Conservation (phyloP, 176 grass and related monocot genomes). For the Canna indica region DNA sequence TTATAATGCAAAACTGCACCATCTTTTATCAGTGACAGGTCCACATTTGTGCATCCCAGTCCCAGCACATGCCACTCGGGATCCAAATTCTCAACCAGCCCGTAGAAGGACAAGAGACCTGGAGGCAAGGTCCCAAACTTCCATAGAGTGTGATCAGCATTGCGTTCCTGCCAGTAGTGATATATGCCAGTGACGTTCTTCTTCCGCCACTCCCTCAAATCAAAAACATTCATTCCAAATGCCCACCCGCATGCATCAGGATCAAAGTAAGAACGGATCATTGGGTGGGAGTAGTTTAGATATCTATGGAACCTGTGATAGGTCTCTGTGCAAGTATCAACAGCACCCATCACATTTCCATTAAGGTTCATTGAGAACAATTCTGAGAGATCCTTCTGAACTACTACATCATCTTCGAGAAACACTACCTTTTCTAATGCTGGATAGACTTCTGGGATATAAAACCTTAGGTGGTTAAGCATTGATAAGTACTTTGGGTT, state of each 20-base stretch:
- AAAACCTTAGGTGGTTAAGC: constrained; percentile 95
- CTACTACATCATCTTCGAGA: constrained; percentile 93
- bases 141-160: constrained; percentile 91
- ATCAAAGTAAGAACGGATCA: constrained; percentile 93
- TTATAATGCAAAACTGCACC: constrained; percentile 96
- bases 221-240: constrained; percentile 95
- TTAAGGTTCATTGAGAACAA: constrained; percentile 76
- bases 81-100: constrained; percentile 73
- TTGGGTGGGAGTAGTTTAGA: constrained; percentile 87
- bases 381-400: constrained; percentile 74
- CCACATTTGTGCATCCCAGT: constrained; percentile 79
- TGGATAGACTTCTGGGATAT: constrained; percentile 93
- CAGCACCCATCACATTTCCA: constrained; percentile 95
- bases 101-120: constrained; percentile 89
- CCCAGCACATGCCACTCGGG: constrained; percentile 94
- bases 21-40: constrained; percentile 49
- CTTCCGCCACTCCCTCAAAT: constrained; percentile 78
- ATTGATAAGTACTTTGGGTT: constrained; percentile 90
- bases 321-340: constrained; percentile 98
- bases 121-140: constrained; percentile 91
- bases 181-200: constrained; percentile 97
- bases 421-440: constrained; percentile 75
- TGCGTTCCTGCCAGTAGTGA: constrained; percentile 96
- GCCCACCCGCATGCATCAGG: constrained; percentile 99
- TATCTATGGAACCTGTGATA: constrained; percentile 98